Percentiles rank a stretch among this genome's conserved stretches.
These are phyloP conservation scores for Citrus maxima DNA, from an alignment of 345 rosid genomes.

Conservation along the genomic window DNA sequence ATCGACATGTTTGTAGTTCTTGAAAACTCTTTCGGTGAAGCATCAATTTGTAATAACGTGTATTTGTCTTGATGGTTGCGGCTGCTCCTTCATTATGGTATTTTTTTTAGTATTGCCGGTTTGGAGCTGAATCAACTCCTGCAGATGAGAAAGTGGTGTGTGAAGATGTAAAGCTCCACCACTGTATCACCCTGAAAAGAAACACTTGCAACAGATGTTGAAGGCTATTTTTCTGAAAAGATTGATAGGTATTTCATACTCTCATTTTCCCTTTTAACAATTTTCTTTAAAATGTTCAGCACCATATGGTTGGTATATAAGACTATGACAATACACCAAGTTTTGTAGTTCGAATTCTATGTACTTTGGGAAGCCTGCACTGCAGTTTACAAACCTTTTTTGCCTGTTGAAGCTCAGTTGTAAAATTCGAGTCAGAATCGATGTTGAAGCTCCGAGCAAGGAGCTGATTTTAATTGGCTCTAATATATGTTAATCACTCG, in stretches of 20 bases:
- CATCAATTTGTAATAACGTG: not conserved
- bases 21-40: not conserved
- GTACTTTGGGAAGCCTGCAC: not conserved
- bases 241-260: not conserved
- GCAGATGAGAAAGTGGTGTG: not conserved
- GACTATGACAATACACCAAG: not conserved
- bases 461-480: no score
- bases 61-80: not conserved
- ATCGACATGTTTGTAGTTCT: not conserved
- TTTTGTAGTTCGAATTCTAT: not conserved
- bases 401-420: not conserved
- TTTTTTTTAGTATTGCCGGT: not conserved
- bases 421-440: no score
- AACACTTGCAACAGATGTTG: not conserved
- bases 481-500: no score
- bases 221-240: not conserved
- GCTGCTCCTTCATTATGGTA: conserved; percentile 13
- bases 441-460: no score
- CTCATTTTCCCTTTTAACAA: no score
- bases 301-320: not conserved
- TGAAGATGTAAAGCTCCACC: conserved; percentile 7
- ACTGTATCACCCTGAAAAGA: not conserved
- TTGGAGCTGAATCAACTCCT: conserved; percentile 16
- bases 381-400: not conserved
- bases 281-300: not conserved